Evolutionary conservation across 805 yeast genomes (phyloP).

Genomic region (Suhomyces sp.): DNA sequence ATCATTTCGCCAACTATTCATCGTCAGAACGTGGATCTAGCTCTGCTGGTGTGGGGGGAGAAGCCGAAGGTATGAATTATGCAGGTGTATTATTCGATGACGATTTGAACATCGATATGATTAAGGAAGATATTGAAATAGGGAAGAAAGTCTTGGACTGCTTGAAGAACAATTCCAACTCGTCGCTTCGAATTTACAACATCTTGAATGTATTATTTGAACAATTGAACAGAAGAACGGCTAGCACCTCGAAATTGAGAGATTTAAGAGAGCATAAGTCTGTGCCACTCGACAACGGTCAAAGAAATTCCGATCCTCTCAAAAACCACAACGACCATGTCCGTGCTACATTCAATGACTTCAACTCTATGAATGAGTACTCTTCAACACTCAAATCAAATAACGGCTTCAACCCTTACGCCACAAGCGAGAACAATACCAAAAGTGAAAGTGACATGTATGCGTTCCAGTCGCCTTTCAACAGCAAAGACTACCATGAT

Average conservation of each 20-base stretch:
- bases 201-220: slow-evolving; percentile 78
- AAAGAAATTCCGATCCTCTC: slow-evolving; percentile 5
- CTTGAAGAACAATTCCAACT: slow-evolving; percentile 69
- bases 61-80: slow-evolving; percentile 32
- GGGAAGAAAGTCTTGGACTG: slow-evolving; percentile 73
- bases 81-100: slow-evolving; percentile 46
- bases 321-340: slow-evolving; percentile 18
- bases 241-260: slow-evolving; percentile 33
- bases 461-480: neutral
- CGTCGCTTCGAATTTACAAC: slow-evolving; percentile 78
- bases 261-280: slow-evolving; percentile 4
- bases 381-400: neutral
- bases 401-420: neutral
- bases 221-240: slow-evolving; percentile 71
- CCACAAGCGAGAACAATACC: neutral
- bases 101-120: slow-evolving; percentile 50
- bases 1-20: slow-evolving; percentile 49
- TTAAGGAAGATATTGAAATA: slow-evolving; percentile 69
- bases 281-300: neutral
- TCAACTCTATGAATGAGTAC: slow-evolving; percentile 25
- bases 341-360: slow-evolving; percentile 24
- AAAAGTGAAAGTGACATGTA: neutral
- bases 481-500: neutral
- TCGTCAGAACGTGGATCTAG: slow-evolving; percentile 14
- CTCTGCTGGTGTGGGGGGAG: neutral